Evolutionary conservation across 179 eudicot genomes (phyloP), one percentile per base, ranked within the genome.

Genomic region (Silene noctiflora): DNA sequence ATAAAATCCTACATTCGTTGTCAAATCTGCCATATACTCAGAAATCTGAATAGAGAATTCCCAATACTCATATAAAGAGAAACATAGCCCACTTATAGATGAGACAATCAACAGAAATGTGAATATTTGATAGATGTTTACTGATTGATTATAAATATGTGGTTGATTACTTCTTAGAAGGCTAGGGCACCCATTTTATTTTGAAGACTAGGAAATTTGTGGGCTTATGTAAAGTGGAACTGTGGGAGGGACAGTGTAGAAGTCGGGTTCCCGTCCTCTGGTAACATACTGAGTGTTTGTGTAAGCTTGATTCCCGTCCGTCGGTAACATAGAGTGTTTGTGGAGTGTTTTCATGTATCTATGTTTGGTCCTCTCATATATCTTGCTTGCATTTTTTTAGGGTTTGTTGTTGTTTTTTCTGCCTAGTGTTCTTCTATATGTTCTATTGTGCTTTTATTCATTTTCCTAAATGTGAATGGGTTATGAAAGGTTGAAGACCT

Each of bases 401-500:
- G 6, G 62, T 58, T 58, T 6, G 21, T 56, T 6, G 21, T 56
- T 58, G 7, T 42, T 42, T 42, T 42, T 10, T 42, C 48, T 10
- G 48, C 12, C 48, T n/a, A 35, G 46, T 11, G 61, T 16, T 58
- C 58, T 16, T 58, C 58, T 35, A 22, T 24, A 16, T 72, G 16
- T 75, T 78, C 16, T 27, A 56, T 61, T 51, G 65, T 67, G 4
- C 51, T 65, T 4, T 9, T 72, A 51, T 31, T 42, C 65, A 12
- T 29, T 16, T 70, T 64, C 68, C 66, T 61, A 77, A 74, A 19
- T 73, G 21, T 63, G 66, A 22, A 31, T 61, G 58, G 78, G 69
- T 39, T 73, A 22, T 87, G 72, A 33, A 80, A 96, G 99, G 99
- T 96, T 48, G 91, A 85, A 81, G 98, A 96, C 74, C 71, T 96